These are phyloP conservation scores for Epichloe baconii DNA, from an alignment of 2,329 filamentous ascomycete genomes.

Conservation along the genomic window DNA sequence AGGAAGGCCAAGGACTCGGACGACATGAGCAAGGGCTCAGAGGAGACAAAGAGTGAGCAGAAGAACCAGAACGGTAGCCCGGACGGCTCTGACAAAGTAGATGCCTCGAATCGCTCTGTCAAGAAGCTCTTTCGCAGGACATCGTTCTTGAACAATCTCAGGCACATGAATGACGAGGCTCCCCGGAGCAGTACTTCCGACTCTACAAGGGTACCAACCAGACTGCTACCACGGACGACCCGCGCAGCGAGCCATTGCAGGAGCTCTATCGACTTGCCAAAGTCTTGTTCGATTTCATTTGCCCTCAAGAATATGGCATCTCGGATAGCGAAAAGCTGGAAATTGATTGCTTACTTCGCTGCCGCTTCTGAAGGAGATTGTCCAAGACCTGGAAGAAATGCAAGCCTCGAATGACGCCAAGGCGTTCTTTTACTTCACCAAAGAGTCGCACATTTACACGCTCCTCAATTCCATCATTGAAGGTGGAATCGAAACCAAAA, in stretches of 20 bases:
- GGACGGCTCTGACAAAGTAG: conserved; percentile 27
- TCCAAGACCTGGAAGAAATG: conserved; percentile 91
- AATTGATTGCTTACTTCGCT: conserved; percentile 86
- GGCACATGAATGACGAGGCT: conserved; percentile 39
- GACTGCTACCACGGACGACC: conserved; percentile 61
- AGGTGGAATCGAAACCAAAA: conserved; percentile 93
- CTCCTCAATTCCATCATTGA: conserved; percentile 95
- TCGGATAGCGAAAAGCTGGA: conserved; percentile 95
- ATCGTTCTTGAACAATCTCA: conserved; percentile 43
- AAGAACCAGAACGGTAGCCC: conserved; percentile 15
- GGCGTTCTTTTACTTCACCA: conserved; percentile 97
- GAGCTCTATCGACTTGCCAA: conserved; percentile 91
- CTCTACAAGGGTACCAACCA: conserved; percentile 68
- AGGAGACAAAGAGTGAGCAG: conserved; percentile 23
- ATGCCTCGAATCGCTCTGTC: conserved; percentile 24
- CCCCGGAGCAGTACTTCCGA: conserved; percentile 70
- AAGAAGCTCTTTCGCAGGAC: conserved; percentile 44
- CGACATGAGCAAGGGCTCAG: conserved; percentile 21
- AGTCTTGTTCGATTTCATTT: conserved; percentile 95
- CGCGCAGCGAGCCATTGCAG: conserved; percentile 72
- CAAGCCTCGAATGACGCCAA: conserved; percentile 91
- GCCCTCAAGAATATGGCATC: conserved; percentile 96
- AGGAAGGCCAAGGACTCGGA: conserved; percentile 28
- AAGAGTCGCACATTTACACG: conserved; percentile 97
- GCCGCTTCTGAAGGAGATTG: conserved; percentile 89